Conservation (phyloP, 768 basidiomycete genomes). For the Xanthoconium purpureum region DNA sequence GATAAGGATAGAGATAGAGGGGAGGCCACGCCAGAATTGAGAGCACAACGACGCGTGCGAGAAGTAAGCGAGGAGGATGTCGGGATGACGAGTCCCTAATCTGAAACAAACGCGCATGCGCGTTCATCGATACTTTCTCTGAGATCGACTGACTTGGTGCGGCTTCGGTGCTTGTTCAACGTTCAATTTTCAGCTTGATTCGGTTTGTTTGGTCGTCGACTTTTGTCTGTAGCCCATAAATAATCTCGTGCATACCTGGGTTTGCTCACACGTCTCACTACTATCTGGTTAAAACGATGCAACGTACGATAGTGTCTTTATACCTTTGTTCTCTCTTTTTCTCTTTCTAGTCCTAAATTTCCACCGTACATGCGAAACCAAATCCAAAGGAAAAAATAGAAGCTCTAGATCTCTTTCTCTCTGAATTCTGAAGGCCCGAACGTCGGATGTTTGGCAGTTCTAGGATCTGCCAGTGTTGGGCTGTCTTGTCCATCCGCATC, state of each 20-base stretch:
- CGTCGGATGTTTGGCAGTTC: too few species aligned
- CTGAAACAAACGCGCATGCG: background rate
- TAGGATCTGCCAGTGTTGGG: too few species aligned
- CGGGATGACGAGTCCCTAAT: conserved; percentile 31
- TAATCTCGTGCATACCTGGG: conserved; percentile 26
- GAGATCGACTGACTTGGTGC: background rate
- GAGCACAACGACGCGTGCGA: conserved; percentile 27
- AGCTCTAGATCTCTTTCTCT: background rate
- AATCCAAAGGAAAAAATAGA: conserved; percentile 7
- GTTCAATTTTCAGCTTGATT: background rate
- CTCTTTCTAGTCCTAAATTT: background rate
- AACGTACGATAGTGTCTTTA: conserved; percentile 32
- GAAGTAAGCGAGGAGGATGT: conserved; percentile 33
- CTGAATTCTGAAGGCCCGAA: too few species aligned
- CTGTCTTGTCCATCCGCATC: background rate
- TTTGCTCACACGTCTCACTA: conserved; percentile 9
- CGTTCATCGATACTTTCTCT: background rate
- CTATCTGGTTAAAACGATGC: conserved; percentile 17
- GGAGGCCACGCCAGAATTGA: conserved; percentile 32
- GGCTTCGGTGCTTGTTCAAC: background rate
- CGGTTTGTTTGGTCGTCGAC: conserved; percentile 12
- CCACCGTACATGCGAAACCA: background rate
- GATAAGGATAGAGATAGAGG: conserved; percentile 29
- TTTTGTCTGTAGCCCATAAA: conserved; percentile 22
- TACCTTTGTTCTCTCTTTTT: conserved; percentile 10